Evolutionary conservation across 176 grass and related monocot genomes (phyloP), one percentile per base, ranked within the genome.

Genomic region (Oryza nivara): DNA sequence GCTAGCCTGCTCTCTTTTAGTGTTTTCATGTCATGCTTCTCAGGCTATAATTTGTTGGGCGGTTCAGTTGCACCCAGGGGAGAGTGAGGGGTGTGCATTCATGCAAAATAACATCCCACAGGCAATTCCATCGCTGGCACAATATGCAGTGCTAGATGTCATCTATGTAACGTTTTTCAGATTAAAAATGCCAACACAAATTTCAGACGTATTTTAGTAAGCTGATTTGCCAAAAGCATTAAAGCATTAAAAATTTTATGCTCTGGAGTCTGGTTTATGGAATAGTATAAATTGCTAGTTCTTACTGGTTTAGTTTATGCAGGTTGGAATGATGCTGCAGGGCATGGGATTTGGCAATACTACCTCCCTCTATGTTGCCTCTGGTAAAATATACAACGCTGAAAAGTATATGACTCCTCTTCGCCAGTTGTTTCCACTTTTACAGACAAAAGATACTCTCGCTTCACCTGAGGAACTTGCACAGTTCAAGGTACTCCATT

Each of bases 301-400:
- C 66, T 91, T 52, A 82, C 12, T 45, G 44, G n/a, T 78, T 73
- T 54, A 66, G 16, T 72, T 72, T 44, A 65, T 88, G 83, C 83
- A 98, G 96, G 96, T 98, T 40, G 96, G 96, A 41, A 95, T 98
- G 96, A 98, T 98, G 96, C 83, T 98, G 80, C 91, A 88, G 19
- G 96, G 93, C 44, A 98, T 98, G 96, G 96, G 96, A 72, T 98
- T 95, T 77, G 91, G 82, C 60, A 93, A 98, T 71, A 88, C 73
- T 46, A 98, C 93, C 12, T 86, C 88, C 41, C 64, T 98, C 66
- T 98, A 93, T 70, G 78, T 98, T 80, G 91, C 96, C 52, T 98
- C 96, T 43, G 96, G 93, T 78, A 90, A 92, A 86, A 93, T 98
- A 66, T 95, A 98, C 43, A 90, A 95, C 40, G 41, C 79, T 30